Conservation (phyloP, 768 basidiomycete genomes). For the Termitomyces heimii region DNA sequence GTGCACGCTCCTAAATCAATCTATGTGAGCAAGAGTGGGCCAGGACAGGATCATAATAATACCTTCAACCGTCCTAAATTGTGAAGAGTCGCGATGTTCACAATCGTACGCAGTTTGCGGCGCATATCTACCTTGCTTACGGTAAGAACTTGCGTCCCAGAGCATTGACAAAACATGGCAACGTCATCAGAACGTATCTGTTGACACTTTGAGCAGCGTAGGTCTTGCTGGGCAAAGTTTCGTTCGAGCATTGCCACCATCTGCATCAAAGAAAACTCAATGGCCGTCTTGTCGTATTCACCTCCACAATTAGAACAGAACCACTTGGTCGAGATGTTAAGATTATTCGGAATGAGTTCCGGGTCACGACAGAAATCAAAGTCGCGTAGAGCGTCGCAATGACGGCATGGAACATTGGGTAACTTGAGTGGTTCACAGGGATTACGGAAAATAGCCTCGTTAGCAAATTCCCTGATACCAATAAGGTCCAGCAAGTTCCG, state of each 20-base stretch:
- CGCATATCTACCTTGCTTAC: slow-evolving; percentile 67
- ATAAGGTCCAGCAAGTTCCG: slow-evolving; percentile 87
- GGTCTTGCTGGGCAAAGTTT: slow-evolving; percentile 82
- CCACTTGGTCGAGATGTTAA: slow-evolving; percentile 55
- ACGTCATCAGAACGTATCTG: slow-evolving; percentile 89
- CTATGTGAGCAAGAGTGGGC: background rate
- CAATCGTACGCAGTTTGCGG: slow-evolving; percentile 71
- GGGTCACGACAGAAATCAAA: slow-evolving; percentile 95
- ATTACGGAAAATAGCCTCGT: slow-evolving; percentile 82
- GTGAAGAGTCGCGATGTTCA: slow-evolving; percentile 77
- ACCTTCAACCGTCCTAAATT: slow-evolving; percentile 66
- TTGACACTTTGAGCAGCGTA: slow-evolving; percentile 84
- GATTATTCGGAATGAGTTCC: slow-evolving; percentile 62
- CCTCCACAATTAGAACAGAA: slow-evolving; percentile 65
- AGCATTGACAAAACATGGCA: slow-evolving; percentile 80
- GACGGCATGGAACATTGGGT: slow-evolving; percentile 80
- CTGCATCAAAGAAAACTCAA: slow-evolving; percentile 84
- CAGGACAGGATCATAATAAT: slow-evolving; percentile 8
- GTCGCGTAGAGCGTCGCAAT: slow-evolving; percentile 81
- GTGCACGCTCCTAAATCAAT: slow-evolving; percentile 36
- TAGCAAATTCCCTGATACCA: slow-evolving; percentile 80
- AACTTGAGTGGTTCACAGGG: slow-evolving; percentile 87
- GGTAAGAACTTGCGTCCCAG: slow-evolving; percentile 74
- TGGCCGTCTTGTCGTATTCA: slow-evolving; percentile 83
- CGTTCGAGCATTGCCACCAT: slow-evolving; percentile 65